Evolutionary conservation across 2,329 filamentous ascomycete genomes (phyloP).

Genomic region (Elsinoe australis): DNA sequence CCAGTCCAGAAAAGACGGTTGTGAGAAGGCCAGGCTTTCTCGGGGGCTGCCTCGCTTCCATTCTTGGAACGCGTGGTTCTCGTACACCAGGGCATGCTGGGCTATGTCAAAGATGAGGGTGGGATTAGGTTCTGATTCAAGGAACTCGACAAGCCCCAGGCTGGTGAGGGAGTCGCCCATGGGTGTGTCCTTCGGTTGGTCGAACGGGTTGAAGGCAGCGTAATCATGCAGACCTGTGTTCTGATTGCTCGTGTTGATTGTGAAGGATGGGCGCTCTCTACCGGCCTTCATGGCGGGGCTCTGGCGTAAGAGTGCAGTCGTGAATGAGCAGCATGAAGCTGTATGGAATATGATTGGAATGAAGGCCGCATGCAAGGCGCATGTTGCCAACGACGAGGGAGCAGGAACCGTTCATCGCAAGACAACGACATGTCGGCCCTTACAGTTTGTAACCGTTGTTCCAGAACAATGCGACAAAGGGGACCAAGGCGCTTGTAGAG

Average conservation of each 20-base stretch:
- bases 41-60: constrained; percentile 11
- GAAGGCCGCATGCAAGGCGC: no score
- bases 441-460: constrained; percentile 4
- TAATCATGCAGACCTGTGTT: background rate
- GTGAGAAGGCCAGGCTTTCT: constrained; percentile 8
- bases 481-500: no score
- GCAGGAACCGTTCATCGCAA: background rate
- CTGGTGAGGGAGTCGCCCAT: constrained; percentile 9
- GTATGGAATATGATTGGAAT: background rate
- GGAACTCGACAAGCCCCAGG: constrained; percentile 14
- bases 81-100: constrained; percentile 20
- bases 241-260: constrained; percentile 5
- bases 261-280: constrained; percentile 4
- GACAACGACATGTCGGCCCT: background rate
- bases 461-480: constrained; percentile 3
- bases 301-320: background rate
- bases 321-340: background rate
- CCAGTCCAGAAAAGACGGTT: constrained; percentile 26
- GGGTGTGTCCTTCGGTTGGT: background rate
- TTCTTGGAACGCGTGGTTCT: constrained; percentile 24
- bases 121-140: constrained; percentile 20
- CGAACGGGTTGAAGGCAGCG: background rate
- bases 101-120: constrained; percentile 19
- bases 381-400: background rate
- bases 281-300: constrained; percentile 7